Evolutionary conservation across 2,329 filamentous ascomycete species (phyloP), one percentile per base, ranked within the genome.

Genomic region (Cercospora zeae-maydis): DNA sequence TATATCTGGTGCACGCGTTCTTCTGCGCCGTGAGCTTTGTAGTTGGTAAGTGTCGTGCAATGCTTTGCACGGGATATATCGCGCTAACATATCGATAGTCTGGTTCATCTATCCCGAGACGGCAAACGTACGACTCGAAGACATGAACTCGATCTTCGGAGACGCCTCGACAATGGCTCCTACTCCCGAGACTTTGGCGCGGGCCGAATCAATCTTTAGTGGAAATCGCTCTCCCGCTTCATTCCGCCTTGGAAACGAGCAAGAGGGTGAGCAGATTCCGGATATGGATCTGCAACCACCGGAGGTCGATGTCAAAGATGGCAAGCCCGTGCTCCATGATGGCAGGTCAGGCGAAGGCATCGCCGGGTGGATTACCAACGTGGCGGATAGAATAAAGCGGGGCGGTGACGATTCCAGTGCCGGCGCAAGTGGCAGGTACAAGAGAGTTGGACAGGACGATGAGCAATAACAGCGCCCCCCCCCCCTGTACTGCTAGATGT

Each of bases 41-140:
- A 62, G 88, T 98, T 79, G 95, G 93, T 97, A 83, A 85, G 90
- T 84, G 8, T 31, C 24, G 39, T 37, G 3, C n/a, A 9, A 19
- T 19, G 16, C 14, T 16, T 24, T 31, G n/a, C 6, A 14, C 14
- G 14, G 30, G 19, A 16, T 27, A 10, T 51, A 4, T 59, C 19
- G 27, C 33, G 49, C 67, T 69, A 45, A 68, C 62, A 51, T 2
- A 19, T 37, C 13, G 21, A 16, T 74, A 97, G 95, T 99, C 7
- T 99, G 93, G 79, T 98, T 98, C 78, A 86, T 96, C 69, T 99
- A 98, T 76, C 95, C 95, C 31, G 95, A 99, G 78, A 99, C 95
- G 0, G 95, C 93, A 69, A 96, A 96, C 71, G 88, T 99, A 62
- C 89, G 93, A 62, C 83, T 99, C 56, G 95, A 99, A 78, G 95